Evolutionary conservation across 2,329 filamentous ascomycete species (phyloP).

Genomic region (Chrysosporium queenslandicum): DNA sequence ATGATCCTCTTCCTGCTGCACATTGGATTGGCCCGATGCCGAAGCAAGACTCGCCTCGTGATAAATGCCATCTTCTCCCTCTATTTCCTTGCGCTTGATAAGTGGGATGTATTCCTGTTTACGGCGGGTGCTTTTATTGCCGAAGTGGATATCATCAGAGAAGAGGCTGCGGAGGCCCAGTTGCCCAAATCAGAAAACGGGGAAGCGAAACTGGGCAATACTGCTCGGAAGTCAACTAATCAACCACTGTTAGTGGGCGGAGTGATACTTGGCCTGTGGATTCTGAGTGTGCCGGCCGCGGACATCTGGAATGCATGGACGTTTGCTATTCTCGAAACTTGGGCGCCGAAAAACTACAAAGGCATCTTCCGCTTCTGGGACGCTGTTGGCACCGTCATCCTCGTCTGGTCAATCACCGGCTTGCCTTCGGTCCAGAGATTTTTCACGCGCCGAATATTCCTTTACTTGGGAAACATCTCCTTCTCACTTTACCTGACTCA

Average conservation of each 20-base stretch:
- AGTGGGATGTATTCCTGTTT: slow-evolving; percentile 40
- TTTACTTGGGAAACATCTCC: slow-evolving; percentile 41
- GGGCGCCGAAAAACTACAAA: slow-evolving; percentile 34
- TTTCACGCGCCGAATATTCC: slow-evolving; percentile 34
- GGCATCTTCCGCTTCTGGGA: slow-evolving; percentile 39
- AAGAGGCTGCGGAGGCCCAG: slow-evolving; percentile 22
- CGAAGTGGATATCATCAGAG: slow-evolving; percentile 35
- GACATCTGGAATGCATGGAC: slow-evolving; percentile 35
- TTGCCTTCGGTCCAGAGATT: slow-evolving; percentile 34
- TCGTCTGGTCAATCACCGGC: slow-evolving; percentile 36
- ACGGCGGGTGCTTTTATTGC: slow-evolving; percentile 36
- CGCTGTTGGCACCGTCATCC: slow-evolving; percentile 25
- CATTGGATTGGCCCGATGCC: slow-evolving; percentile 29
- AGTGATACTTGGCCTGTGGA: slow-evolving; percentile 33
- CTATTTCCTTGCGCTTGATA: slow-evolving; percentile 35
- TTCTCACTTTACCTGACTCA: slow-evolving; percentile 42
- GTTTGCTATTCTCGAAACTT: slow-evolving; percentile 31
- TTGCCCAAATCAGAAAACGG: slow-evolving; percentile 10
- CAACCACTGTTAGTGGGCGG: slow-evolving; percentile 27
- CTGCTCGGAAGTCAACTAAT: slow-evolving; percentile 1
- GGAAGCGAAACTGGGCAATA: slow-evolving; percentile 3
- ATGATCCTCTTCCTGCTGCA: slow-evolving; percentile 38
- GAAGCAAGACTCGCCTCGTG: slow-evolving; percentile 28
- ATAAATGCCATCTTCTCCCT: slow-evolving; percentile 29
- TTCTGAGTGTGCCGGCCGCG: slow-evolving; percentile 36